These are phyloP conservation scores for Cryphonectria japonica DNA, from an alignment of 2,329 filamentous ascomycete genomes.

Conservation along the genomic window DNA sequence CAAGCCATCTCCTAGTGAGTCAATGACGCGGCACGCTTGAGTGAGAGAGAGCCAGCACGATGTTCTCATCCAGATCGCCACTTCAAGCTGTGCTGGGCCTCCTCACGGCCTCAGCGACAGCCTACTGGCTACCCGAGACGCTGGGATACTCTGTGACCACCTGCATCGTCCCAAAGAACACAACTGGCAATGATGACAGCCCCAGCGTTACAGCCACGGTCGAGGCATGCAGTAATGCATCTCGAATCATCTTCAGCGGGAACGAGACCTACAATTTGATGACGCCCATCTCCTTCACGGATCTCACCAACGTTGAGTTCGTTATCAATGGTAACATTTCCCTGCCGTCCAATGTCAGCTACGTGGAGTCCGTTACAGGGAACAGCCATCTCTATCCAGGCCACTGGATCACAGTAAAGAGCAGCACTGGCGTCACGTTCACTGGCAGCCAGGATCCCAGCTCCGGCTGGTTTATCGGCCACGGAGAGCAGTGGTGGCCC, in stretches of 20 bases:
- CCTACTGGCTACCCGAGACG: conserved; percentile 31
- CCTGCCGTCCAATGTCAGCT: conserved; percentile 30
- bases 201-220: conserved; percentile 28
- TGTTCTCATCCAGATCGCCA: background rate
- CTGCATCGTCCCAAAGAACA: conserved; percentile 31
- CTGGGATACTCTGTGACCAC: conserved; percentile 24
- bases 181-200: conserved; percentile 28
- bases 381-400: conserved; percentile 32
- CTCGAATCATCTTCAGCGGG: conserved; percentile 29
- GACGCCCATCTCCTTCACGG: conserved; percentile 31
- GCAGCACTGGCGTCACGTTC: conserved; percentile 26
- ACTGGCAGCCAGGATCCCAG: conserved; percentile 30
- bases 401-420: conserved; percentile 31
- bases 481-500: conserved; percentile 34
- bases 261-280: conserved; percentile 31
- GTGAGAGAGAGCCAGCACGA: background rate
- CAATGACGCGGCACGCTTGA: background rate
- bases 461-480: conserved; percentile 32
- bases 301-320: conserved; percentile 32
- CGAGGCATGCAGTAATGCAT: conserved; percentile 27
- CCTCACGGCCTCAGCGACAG: conserved; percentile 5
- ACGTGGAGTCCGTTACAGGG: conserved; percentile 30
- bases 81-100: background rate
- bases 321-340: conserved; percentile 32
- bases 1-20: too few species aligned